Conservation (phyloP, 768 basidiomycete genomes). For the Kockovaella imperatae region DNA sequence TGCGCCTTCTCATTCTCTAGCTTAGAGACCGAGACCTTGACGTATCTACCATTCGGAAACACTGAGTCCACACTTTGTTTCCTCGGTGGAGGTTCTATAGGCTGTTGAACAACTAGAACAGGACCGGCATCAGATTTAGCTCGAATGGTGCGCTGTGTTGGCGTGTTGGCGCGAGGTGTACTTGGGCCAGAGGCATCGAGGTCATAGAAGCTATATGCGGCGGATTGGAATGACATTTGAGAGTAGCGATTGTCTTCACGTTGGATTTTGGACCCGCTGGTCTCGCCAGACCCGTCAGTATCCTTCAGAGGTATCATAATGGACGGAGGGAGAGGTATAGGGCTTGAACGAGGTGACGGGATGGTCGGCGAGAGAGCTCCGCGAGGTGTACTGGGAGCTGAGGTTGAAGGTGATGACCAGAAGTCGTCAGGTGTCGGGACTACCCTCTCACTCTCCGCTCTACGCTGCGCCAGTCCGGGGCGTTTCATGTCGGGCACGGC, state of each 20-base stretch:
- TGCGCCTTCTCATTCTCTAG: conserved; percentile 12
- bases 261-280: not conserved
- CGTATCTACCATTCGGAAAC: conserved; percentile 32
- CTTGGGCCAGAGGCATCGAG: conserved; percentile 16
- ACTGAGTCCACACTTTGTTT: no score
- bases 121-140: no score
- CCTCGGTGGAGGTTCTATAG: no score
- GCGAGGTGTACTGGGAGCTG: not conserved
- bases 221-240: conserved; percentile 31
- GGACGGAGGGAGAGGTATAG: not conserved
- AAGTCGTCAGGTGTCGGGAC: not conserved
- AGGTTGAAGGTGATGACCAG: not conserved
- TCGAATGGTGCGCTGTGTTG: no score
- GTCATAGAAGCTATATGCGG: conserved; percentile 34
- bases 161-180: no score
- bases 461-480: not conserved
- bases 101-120: no score
- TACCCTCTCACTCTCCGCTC: not conserved
- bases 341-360: not conserved
- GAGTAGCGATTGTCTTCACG: conserved; percentile 8
- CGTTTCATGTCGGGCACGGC: not conserved
- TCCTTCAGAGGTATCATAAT: conserved; percentile 19
- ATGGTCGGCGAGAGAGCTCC: no score
- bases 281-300: conserved; percentile 5
- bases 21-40: conserved; percentile 24